Conservation (phyloP, 2,329 filamentous ascomycete species). For the Coleophoma cylindrospora region DNA sequence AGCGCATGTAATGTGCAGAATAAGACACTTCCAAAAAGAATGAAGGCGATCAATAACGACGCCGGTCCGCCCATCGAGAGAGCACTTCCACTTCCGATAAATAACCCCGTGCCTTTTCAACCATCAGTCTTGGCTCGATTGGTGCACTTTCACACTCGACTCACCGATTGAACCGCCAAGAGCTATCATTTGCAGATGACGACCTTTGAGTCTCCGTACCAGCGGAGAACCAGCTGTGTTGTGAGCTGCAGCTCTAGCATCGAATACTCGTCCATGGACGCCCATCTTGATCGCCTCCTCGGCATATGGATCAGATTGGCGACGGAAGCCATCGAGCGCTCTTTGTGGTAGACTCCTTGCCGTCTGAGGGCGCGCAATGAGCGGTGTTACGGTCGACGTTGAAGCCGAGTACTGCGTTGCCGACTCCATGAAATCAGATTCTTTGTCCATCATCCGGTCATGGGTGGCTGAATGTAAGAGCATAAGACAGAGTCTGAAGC, state of each 20-base stretch:
- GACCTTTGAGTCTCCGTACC: slow-evolving; percentile 70
- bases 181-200: slow-evolving; percentile 96
- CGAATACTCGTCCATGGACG: slow-evolving; percentile 38
- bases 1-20: slow-evolving; percentile 90
- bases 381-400: slow-evolving; percentile 18
- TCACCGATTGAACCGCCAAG: slow-evolving; percentile 85
- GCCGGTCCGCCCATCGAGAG: slow-evolving; percentile 71
- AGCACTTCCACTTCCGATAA: slow-evolving; percentile 75
- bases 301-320: slow-evolving; percentile 10
- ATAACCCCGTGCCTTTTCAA: slow-evolving; percentile 67
- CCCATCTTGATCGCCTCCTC: slow-evolving; percentile 10
- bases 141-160: slow-evolving; percentile 2
- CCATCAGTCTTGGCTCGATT: no score
- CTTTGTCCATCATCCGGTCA: slow-evolving; percentile 2
- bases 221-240: slow-evolving; percentile 70
- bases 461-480: no score
- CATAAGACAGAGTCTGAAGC: no score
- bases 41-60: slow-evolving; percentile 72
- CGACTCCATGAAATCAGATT: slow-evolving; percentile 4
- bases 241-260: slow-evolving; percentile 57
- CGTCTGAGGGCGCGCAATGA: slow-evolving; percentile 13
- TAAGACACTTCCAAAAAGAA: slow-evolving; percentile 76
- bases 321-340: slow-evolving; percentile 21
- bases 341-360: slow-evolving; percentile 10
- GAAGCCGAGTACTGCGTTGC: slow-evolving; percentile 15